phyloP scores from a whole-genome alignment of 2,329 filamentous ascomycete genomes.

The Fusarium sp. region DNA sequence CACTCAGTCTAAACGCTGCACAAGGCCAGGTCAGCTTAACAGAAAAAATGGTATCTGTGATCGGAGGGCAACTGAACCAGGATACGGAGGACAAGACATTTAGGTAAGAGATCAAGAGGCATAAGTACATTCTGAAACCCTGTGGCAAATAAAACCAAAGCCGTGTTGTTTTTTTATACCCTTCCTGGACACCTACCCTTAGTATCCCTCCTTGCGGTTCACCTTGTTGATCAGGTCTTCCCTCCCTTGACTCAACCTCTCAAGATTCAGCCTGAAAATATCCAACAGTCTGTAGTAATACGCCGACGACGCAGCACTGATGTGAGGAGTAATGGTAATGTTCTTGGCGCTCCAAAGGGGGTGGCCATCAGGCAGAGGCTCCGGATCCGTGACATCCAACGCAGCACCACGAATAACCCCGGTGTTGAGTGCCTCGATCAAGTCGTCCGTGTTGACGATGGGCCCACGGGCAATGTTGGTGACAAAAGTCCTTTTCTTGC shows the following conservation, averaged over 20 bases:
- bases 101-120: neutral
- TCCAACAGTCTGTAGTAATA: constrained; percentile 56
- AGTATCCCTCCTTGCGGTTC: constrained; percentile 50
- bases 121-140: neutral
- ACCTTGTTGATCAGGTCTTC: constrained; percentile 56
- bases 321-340: constrained; percentile 70
- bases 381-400: constrained; percentile 83
- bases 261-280: constrained; percentile 57
- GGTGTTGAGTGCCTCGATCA: constrained; percentile 70
- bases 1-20: no score
- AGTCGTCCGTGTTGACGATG: constrained; percentile 62
- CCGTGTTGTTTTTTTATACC: neutral
- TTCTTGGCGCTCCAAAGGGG: constrained; percentile 78
- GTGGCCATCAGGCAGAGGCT: constrained; percentile 77
- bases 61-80: no score
- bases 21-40: no score
- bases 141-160: neutral
- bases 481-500: constrained; percentile 66
- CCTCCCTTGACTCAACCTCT: constrained; percentile 50
- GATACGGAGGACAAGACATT: no score
- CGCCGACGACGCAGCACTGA: constrained; percentile 56
- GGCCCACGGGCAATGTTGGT: constrained; percentile 77
- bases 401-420: constrained; percentile 70
- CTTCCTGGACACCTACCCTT: neutral
- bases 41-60: no score